These are phyloP conservation scores for Vitis hybrid DNA, from an alignment of 177 flowering plant species.

Conservation along the genomic window DNA sequence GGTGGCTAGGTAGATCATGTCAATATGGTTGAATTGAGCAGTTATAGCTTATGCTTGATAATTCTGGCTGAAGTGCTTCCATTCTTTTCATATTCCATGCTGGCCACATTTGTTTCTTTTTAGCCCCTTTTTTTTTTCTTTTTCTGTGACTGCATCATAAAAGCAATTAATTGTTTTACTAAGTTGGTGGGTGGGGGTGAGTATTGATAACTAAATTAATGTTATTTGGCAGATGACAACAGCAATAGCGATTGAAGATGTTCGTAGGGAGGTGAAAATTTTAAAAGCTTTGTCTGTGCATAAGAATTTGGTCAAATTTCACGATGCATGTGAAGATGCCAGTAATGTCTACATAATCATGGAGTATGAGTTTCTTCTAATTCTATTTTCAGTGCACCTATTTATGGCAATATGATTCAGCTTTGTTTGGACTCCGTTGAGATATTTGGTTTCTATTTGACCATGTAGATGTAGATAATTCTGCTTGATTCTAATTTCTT, in stretches of 20 bases:
- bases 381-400: background rate
- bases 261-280: constrained; percentile 92
- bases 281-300: constrained; percentile 91
- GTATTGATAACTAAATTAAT: constrained; percentile 4
- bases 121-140: no score
- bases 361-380: constrained; percentile 62
- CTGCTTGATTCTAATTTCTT: background rate
- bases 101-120: background rate
- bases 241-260: constrained; percentile 96
- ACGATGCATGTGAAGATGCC: constrained; percentile 90
- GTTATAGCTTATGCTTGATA: background rate
- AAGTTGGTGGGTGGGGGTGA: background rate
- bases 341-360: constrained; percentile 85
- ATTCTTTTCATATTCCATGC: background rate
- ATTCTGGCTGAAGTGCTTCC: background rate
- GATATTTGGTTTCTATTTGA: background rate
- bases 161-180: background rate
- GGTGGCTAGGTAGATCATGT: no score
- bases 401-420: background rate
- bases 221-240: constrained; percentile 81
- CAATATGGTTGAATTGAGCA: no score
- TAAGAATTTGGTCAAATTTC: constrained; percentile 72
- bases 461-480: background rate
- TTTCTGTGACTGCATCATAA: background rate
- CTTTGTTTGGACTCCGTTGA: background rate